Percentiles rank a stretch among this genome's conserved stretches.
Conservation (phyloP, 2,329 filamentous ascomycete genomes). For the Calonectria pseudoturangicola region DNA sequence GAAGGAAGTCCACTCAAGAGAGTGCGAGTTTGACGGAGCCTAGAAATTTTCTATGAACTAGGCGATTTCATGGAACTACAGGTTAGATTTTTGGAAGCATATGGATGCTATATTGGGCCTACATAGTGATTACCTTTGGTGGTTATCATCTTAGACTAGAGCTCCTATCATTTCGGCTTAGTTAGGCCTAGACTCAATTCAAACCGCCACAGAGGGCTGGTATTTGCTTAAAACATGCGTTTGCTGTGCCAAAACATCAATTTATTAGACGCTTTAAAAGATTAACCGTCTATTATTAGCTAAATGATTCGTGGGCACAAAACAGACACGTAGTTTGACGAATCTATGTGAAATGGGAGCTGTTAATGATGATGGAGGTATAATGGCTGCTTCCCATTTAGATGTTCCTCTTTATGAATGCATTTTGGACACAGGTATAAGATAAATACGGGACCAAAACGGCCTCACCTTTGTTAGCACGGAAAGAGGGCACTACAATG, state of each 20-base stretch:
- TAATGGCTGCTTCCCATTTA: too few relatives aligned
- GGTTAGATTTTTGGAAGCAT: conserved; percentile 7
- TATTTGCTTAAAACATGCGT: not conserved
- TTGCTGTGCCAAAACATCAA: not conserved
- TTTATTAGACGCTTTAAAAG: not conserved
- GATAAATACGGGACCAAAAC: too few relatives aligned
- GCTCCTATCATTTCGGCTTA: conserved; percentile 16
- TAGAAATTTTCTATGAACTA: not conserved
- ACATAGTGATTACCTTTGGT: not conserved
- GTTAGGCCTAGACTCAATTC: not conserved
- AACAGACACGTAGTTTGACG: too few relatives aligned
- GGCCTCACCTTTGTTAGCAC: too few relatives aligned
- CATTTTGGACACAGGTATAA: too few relatives aligned
- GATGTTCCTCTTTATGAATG: too few relatives aligned
- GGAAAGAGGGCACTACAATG: too few relatives aligned
- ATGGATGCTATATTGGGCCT: conserved; percentile 11
- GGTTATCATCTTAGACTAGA: not conserved
- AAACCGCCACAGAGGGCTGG: not conserved
- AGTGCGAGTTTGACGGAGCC: not conserved
- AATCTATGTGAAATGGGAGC: too few relatives aligned
- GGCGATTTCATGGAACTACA: not conserved
- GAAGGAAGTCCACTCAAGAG: conserved; percentile 9
- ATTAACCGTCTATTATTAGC: too few relatives aligned
- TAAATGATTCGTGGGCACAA: not conserved
- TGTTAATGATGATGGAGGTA: too few relatives aligned